phyloP scores from a whole-genome alignment of 169 alveolate species.

The Eimeria falciformis region DNA sequence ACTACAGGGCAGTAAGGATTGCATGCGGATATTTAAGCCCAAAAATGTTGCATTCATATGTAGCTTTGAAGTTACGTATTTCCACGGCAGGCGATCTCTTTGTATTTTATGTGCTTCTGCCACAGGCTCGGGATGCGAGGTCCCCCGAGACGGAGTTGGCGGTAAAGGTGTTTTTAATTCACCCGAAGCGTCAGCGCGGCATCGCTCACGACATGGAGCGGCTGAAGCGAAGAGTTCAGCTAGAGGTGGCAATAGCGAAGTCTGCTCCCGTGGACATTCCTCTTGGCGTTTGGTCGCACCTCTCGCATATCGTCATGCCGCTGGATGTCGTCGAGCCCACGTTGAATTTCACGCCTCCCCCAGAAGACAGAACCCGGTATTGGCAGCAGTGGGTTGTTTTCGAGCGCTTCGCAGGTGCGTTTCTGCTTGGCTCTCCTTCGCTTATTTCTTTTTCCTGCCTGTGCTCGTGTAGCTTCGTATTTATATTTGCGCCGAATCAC shows the following conservation, averaged over 20 bases:
- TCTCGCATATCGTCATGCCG: conserved; percentile 48
- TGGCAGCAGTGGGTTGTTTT: conserved; percentile 68
- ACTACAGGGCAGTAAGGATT: background rate
- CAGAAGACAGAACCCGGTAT: conserved; percentile 7
- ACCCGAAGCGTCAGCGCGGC: background rate
- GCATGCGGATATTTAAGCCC: background rate
- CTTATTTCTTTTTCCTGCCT: background rate
- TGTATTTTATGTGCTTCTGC: background rate
- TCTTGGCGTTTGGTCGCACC: conserved; percentile 1
- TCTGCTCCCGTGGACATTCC: background rate
- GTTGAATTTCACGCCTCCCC: background rate
- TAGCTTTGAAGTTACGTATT: too few relatives aligned
- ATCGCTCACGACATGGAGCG: background rate
- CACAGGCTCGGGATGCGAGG: conserved; percentile 26
- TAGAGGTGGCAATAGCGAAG: conserved; percentile 22
- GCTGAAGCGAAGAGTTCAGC: conserved; percentile 30
- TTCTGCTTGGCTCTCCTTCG: background rate
- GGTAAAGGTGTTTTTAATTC: conserved; percentile 1
- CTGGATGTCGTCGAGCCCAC: conserved; percentile 43
- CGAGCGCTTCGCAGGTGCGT: conserved; percentile 57
- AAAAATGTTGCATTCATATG: background rate
- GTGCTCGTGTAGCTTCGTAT: background rate
- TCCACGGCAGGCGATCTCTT: too few relatives aligned
- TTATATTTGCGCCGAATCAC: too few relatives aligned
- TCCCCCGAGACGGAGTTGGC: conserved; percentile 13